Conservation (phyloP, 2,329 filamentous ascomycete species). For the Ceratocystis papillata region DNA sequence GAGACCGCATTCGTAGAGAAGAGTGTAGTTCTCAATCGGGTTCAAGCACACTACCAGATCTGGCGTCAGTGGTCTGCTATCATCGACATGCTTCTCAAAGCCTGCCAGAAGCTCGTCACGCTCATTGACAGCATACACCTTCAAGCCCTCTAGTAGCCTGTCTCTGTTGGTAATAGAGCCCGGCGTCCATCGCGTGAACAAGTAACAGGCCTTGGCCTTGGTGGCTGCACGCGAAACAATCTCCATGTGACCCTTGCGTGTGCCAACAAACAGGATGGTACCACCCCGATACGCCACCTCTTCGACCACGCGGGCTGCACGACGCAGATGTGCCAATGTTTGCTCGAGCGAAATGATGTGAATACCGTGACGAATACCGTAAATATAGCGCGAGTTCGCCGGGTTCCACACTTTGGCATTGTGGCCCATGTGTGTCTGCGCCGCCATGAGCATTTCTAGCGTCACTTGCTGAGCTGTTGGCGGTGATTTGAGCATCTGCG, state of each 20-base stretch:
- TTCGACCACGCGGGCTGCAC: constrained; percentile 83
- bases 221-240: constrained; percentile 71
- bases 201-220: constrained; percentile 66
- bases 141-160: constrained; percentile 64
- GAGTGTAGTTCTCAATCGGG: constrained; percentile 78
- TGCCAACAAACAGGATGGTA: constrained; percentile 83
- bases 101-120: constrained; percentile 50
- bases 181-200: constrained; percentile 88
- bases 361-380: constrained; percentile 73
- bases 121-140: constrained; percentile 65
- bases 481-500: constrained; percentile 57
- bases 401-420: constrained; percentile 89
- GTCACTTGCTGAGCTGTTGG: constrained; percentile 70
- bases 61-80: constrained; percentile 60
- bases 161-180: constrained; percentile 88
- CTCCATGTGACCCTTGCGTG: constrained; percentile 66
- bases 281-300: constrained; percentile 75
- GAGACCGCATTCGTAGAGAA: constrained; percentile 82
- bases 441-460: constrained; percentile 79
- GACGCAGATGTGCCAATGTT: constrained; percentile 79
- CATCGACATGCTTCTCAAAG: constrained; percentile 54
- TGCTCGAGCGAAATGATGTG: constrained; percentile 89
- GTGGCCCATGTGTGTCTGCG: constrained; percentile 83
- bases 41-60: constrained; percentile 91
- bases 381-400: constrained; percentile 86